Evolutionary conservation across 106 monocot species (phyloP).

Genomic region (Agapanthus africanus): DNA sequence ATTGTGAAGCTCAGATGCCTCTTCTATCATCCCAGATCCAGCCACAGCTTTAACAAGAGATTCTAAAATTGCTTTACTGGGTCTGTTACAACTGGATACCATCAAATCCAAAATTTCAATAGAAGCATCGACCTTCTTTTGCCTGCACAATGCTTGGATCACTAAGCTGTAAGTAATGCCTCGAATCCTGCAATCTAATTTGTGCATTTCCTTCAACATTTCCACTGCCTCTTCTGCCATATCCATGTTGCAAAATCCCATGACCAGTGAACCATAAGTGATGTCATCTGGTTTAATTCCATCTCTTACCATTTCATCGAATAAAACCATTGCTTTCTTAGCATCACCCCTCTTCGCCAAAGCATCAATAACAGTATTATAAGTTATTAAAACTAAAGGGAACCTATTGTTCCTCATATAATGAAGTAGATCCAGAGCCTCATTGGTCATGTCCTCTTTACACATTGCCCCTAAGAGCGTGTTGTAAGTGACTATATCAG

Average conservation of each 20-base stretch:
- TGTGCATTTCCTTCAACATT: slow-evolving; percentile 50
- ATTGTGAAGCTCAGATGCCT: slow-evolving; percentile 36
- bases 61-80: slow-evolving; percentile 29
- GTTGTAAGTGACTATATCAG: slow-evolving; percentile 85
- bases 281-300: slow-evolving; percentile 72
- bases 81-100: slow-evolving; percentile 30
- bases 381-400: slow-evolving; percentile 47
- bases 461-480: slow-evolving; percentile 66
- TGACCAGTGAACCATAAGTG: slow-evolving; percentile 67
- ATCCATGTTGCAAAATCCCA: slow-evolving; percentile 52
- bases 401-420: slow-evolving; percentile 29
- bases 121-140: slow-evolving; percentile 29
- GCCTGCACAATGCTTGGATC: slow-evolving; percentile 58
- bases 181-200: slow-evolving; percentile 37
- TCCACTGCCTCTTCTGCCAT: slow-evolving; percentile 50
- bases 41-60: slow-evolving; percentile 45
- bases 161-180: slow-evolving; percentile 48
- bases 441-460: slow-evolving; percentile 49
- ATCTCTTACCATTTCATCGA: slow-evolving; percentile 57
- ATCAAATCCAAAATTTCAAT: slow-evolving; percentile 60
- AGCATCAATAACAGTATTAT: slow-evolving; percentile 61
- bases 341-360: slow-evolving; percentile 55
- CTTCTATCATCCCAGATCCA: slow-evolving; percentile 46
- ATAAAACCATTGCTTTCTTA: slow-evolving; percentile 45
- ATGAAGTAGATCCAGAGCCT: slow-evolving; percentile 45